Base-by-base conservation (phyloP, 257 asterid species). In the Schizonepeta tenuifolia region DNA sequence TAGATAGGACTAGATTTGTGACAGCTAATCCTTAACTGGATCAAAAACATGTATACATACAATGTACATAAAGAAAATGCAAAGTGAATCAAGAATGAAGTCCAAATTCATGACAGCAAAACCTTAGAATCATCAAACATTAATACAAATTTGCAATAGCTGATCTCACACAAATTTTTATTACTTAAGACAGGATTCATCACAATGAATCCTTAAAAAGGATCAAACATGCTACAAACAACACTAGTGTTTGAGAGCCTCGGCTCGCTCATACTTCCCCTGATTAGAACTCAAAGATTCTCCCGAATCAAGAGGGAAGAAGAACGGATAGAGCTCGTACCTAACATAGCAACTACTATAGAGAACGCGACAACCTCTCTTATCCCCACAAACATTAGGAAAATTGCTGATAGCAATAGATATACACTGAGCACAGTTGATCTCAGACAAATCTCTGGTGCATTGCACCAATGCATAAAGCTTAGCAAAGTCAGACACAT, bases 401-500 rank as follows among this genome's bases (percentile, higher is more conserved):
- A 85, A 79, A 60, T 85, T 82, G n/a, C 81, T 79, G 15, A 86
- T 21, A 0, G 92, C 97, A 15, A 70, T 47, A 2, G 94, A 78
- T 78, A 93, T 12, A 68, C 98, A 93, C 72, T 86, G 90, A 43
- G 93, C 85, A 14, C 96, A 91, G 43, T 71, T 75, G 14, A 78
- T 7, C 10, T 47, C 62, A 3, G 92, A 72, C 7, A 93, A 56
- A 65, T 89, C 97, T 58, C 93, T 64, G 0, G 89, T 88, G 92
- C 97, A 93, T 49, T 93, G 98, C 71, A 78, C 93, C 90, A 91
- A 70, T 0, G 79, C 94, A 21, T 91, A 89, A 7, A 93, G 81
- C 20, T 75, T 80, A 7, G 72, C 3, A 17, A 78, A 86, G 2
- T 71, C 36, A 1, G 90, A 80, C 7, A 87, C 9, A 2, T 73